Conservation (phyloP, 2,329 filamentous ascomycete genomes). For the Cercospora sojina region DNA sequence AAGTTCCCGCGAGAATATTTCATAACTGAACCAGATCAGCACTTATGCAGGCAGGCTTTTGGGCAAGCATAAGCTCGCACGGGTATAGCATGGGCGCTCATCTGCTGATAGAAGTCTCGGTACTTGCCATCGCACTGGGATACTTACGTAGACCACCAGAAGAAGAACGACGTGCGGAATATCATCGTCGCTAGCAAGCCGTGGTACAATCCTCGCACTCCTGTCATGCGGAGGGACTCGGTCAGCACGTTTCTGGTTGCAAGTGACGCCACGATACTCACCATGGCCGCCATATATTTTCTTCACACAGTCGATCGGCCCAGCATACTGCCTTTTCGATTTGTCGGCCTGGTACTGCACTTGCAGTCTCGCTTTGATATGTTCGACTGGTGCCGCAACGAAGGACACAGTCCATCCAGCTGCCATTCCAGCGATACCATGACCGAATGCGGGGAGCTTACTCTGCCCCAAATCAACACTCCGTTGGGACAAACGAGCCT, state of each 20-base stretch:
- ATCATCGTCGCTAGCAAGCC: conserved; percentile 81
- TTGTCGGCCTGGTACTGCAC: conserved; percentile 87
- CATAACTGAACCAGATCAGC: conserved; percentile 56
- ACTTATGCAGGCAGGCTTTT: not conserved
- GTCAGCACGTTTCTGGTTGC: not conserved
- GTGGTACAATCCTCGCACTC: conserved; percentile 77
- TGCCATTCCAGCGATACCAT: conserved; percentile 82
- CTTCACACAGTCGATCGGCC: conserved; percentile 77
- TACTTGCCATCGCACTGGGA: not conserved
- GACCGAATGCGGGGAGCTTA: conserved; percentile 72
- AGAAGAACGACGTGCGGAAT: conserved; percentile 93
- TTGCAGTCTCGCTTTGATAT: conserved; percentile 90
- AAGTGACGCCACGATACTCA: not conserved
- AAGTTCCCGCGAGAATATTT: conserved; percentile 71
- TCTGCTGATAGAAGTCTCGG: not conserved
- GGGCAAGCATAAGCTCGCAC: not conserved
- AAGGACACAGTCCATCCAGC: conserved; percentile 89
- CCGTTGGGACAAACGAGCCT: conserved; percentile 24
- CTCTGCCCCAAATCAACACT: conserved; percentile 37
- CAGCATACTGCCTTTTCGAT: conserved; percentile 73
- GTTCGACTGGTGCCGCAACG: conserved; percentile 89
- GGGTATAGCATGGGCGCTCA: not conserved
- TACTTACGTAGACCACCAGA: conserved; percentile 78
- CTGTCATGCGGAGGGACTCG: not conserved
- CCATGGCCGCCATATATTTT: conserved; percentile 67